Base-by-base conservation (phyloP, 2,329 filamentous ascomycete genomes). In the Calonectria pseudoturangicola region DNA sequence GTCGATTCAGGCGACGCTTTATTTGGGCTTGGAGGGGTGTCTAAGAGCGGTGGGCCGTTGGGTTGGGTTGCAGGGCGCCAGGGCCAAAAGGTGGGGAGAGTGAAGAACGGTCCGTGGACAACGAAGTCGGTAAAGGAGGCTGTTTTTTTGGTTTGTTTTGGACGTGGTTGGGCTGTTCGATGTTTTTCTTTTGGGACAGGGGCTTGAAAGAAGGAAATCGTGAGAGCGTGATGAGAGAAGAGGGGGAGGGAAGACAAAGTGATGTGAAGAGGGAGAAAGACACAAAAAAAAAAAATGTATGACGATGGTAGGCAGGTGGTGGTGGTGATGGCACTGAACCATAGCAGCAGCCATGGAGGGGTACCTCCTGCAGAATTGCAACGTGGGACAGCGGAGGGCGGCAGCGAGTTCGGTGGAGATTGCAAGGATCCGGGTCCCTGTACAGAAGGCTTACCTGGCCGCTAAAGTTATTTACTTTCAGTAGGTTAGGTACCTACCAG, bases 21-120 rank as follows among this genome's bases (percentile, higher is more conserved):
- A 73, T 79, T 67, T 79, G 69, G 76, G 75, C 75, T 68, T 73
- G 75, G 77, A 76, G 74, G 78, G 78, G 78, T 78, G 75, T 79
- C 72, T 78, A 77, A 76, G 75, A 74, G 78, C 76, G 77, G 78
- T 80, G 79, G 79, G 79, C 69, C 78, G 76, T 80, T 80, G 77
- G 79, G 79, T 80, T 73, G 78, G 73, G 74, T 79, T 80, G 79
- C 79, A 80, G 78, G 76, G 70, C 75, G 70, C 75, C 71, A 68
- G 77, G 70, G 74, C 71, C 72, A 69, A 77, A 69, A 74, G 70
- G 77, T 77, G 75, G 77, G 74, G 75, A 79, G 77, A 70, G 51
- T 63, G 58, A 66, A 43, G 66, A 62, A 69, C 70, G 41, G 58
- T 63, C n/a, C 45, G 45, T 67, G 68, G 70, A 73, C 54, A 70